These are phyloP conservation scores for Linum usitatissimum DNA, from an alignment of 345 rosid species.

Conservation along the genomic window DNA sequence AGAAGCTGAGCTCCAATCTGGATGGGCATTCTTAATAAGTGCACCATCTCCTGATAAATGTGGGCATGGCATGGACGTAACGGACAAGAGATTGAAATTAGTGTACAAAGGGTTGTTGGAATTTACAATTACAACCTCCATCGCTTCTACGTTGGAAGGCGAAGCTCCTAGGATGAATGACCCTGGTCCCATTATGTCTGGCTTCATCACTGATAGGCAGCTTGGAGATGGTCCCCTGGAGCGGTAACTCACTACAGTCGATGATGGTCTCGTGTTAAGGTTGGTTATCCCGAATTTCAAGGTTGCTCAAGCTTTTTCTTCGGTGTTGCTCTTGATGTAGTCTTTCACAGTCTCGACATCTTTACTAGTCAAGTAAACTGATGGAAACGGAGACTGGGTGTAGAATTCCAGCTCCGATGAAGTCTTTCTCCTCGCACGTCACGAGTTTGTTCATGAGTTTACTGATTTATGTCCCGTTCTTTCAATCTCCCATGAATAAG, in stretches of 20 bases:
- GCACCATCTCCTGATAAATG: slow-evolving; percentile 44
- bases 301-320: slow-evolving; percentile 21
- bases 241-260: slow-evolving; percentile 33
- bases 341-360: slow-evolving; percentile 24
- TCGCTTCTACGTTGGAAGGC: slow-evolving; percentile 23
- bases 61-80: slow-evolving; percentile 57
- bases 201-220: slow-evolving; percentile 40
- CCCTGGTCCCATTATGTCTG: slow-evolving; percentile 49
- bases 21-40: slow-evolving; percentile 35
- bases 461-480: slow-evolving; percentile 12
- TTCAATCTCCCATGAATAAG: slow-evolving; percentile 31
- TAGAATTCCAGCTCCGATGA: slow-evolving; percentile 8
- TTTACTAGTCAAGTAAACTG: slow-evolving; percentile 17
- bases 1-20: slow-evolving; percentile 51
- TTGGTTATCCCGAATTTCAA: slow-evolving; percentile 27
- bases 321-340: slow-evolving; percentile 24
- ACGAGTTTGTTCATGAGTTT: slow-evolving; percentile 25
- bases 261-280: slow-evolving; percentile 29
- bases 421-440: slow-evolving; percentile 32
- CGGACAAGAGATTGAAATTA: slow-evolving; percentile 36
- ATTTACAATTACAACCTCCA: background rate
- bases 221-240: slow-evolving; percentile 53
- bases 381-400: slow-evolving; percentile 22
- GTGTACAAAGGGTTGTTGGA: slow-evolving; percentile 8
- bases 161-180: slow-evolving; percentile 36